Evolutionary conservation across 495 filamentous ascomycete genomes (phyloP).

Genomic region (Penicillium simplicissimum): DNA sequence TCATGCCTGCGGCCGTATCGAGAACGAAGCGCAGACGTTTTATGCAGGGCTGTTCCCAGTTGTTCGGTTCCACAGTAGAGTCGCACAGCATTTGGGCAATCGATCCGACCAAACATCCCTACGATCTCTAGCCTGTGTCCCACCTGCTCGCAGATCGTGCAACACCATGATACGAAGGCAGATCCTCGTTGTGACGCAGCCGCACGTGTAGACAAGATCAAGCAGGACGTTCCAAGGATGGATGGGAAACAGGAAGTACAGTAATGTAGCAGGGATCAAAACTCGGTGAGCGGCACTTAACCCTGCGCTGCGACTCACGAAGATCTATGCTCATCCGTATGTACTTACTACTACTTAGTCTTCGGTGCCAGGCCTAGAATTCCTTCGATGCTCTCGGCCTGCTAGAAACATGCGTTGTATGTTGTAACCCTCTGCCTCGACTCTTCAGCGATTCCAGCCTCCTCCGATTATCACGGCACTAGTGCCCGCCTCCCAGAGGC

Average conservation of each 20-base stretch:
- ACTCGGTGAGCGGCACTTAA: not conserved
- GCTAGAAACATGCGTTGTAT: constrained; percentile 6
- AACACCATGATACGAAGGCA: not conserved
- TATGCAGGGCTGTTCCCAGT: not conserved
- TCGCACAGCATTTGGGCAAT: not conserved
- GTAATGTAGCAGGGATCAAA: not conserved
- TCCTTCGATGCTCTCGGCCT: not conserved
- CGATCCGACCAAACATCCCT: not conserved
- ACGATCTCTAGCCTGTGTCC: not conserved
- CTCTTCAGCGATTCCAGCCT: too few species aligned
- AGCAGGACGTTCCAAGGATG: not conserved
- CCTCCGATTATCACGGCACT: not conserved
- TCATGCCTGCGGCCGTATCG: not conserved
- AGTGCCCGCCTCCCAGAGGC: not conserved
- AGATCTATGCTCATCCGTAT: not conserved
- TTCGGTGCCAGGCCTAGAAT: not conserved
- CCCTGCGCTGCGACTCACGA: not conserved
- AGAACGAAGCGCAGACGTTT: not conserved
- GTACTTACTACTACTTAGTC: too few species aligned
- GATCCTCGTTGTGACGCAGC: constrained; percentile 2
- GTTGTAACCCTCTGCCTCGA: constrained; percentile 1
- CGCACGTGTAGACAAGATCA: not conserved
- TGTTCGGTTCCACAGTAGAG: not conserved
- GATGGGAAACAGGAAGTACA: not conserved
- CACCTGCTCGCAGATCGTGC: not conserved